Evolutionary conservation across 768 basidiomycete species (phyloP).

Genomic region (Tulasnella sp.): DNA sequence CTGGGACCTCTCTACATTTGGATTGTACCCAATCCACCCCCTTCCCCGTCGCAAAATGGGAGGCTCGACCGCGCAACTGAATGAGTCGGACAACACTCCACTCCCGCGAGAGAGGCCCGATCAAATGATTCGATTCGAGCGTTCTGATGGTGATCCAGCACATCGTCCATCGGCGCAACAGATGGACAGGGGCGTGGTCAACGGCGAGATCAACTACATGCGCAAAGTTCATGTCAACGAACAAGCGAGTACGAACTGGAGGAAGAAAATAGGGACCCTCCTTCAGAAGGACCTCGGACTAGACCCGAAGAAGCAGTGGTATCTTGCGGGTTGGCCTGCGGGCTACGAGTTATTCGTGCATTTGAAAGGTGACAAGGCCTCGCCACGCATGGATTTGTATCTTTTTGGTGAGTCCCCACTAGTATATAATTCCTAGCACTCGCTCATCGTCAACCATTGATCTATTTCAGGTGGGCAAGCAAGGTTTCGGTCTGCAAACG

Average conservation of each 20-base stretch:
- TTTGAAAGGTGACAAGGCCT: slow-evolving; percentile 44
- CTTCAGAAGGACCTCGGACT: slow-evolving; percentile 8
- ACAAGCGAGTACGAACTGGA: background rate
- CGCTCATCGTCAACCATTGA: slow-evolving; percentile 32
- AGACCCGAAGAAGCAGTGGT: slow-evolving; percentile 3
- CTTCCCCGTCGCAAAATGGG: too few species aligned
- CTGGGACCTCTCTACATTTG: too few species aligned
- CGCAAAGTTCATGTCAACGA: slow-evolving; percentile 8
- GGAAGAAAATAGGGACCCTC: slow-evolving; percentile 15
- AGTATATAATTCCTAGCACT: background rate
- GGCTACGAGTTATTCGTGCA: slow-evolving; percentile 66
- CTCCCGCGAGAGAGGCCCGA: background rate
- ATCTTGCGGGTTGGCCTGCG: slow-evolving; percentile 30
- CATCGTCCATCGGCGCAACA: background rate
- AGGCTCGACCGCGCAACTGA: background rate
- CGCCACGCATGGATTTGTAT: slow-evolving; percentile 64
- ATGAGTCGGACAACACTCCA: background rate
- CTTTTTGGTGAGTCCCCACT: slow-evolving; percentile 43
- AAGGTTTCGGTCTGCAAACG: slow-evolving; percentile 64
- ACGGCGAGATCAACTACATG: slow-evolving; percentile 10
- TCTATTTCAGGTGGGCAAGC: slow-evolving; percentile 24
- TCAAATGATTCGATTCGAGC: slow-evolving; percentile 12
- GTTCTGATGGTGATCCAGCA: slow-evolving; percentile 8
- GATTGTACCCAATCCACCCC: too few species aligned
- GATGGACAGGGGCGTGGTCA: background rate